Percentiles rank a stretch among this genome's conserved stretches.
phyloP scores from a whole-genome alignment of 2,329 filamentous ascomycete species.

The Pyricularia grisea region DNA sequence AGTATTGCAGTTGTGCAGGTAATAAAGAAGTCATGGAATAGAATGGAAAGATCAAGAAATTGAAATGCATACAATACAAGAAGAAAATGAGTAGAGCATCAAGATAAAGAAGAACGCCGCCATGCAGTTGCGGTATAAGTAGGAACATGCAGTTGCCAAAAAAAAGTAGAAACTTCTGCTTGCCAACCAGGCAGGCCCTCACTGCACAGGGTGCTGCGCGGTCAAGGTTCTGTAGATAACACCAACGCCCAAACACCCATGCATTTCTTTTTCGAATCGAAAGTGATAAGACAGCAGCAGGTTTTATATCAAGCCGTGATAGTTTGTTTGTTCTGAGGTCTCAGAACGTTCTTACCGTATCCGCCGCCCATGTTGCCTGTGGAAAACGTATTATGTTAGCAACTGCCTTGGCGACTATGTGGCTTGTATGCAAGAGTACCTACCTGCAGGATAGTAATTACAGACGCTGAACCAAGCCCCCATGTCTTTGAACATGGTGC shows the following conservation, averaged over 20 bases:
- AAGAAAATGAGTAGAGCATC: constrained; percentile 1
- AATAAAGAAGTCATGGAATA: not conserved
- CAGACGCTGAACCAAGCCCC: constrained; percentile 72
- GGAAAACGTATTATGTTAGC: constrained; percentile 9
- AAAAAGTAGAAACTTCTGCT: not conserved
- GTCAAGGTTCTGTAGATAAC: not conserved
- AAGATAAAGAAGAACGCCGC: not conserved
- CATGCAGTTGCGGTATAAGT: constrained; percentile 3
- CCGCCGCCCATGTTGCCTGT: constrained; percentile 42
- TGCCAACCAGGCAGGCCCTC: not conserved
- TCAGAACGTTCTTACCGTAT: constrained; percentile 40
- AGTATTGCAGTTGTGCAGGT: not conserved
- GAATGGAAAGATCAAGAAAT: not conserved
- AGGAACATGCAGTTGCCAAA: not conserved
- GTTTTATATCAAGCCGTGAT: constrained; percentile 11
- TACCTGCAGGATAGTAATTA: constrained; percentile 74
- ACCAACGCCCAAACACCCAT: not conserved
- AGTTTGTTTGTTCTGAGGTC: constrained; percentile 25
- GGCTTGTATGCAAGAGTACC: constrained; percentile 18
- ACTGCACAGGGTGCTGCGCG: not conserved
- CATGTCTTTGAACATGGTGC: constrained; percentile 35
- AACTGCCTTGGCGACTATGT: not conserved
- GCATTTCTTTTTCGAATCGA: not conserved
- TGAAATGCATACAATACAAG: not conserved
- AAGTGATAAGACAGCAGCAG: not conserved